Evolutionary conservation across 2,329 filamentous ascomycete species (phyloP), one percentile per base, ranked within the genome.

Genomic region (Cephalotrichum gorgonifer): DNA sequence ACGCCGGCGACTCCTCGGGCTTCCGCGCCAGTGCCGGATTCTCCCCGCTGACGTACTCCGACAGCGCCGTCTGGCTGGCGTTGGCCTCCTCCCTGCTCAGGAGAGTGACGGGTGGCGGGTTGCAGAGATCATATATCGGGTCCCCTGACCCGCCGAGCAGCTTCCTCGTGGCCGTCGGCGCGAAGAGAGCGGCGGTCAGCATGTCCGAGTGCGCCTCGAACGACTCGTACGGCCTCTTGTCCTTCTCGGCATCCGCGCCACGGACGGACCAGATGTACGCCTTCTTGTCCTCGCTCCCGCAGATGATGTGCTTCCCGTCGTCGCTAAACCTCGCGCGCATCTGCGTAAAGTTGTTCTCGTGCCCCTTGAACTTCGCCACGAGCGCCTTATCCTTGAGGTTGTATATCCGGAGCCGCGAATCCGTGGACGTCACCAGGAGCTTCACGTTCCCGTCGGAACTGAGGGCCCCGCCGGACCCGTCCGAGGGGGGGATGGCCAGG

Each of bases 121-220:
- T 97, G 72, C 93, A 97, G 1, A 97, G 74, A 57, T 96, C 90
- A 63, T 89, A 98, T n/a, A 98, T 79, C 2, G 93, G 90, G 61
- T 98, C 90, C 49, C 88, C 86, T 0, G 89, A 94, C 14, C 79
- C 76, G 46, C 85, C 83, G 1, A 98, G 75, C 2, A 93, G 72
- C 58, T 86, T 83, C 50, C 87, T 79, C 11, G 88, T 89, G 57
- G 79, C 81, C 0, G 79, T 78, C 0, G 93, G 91, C 1, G 91
- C 91, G 60, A 96, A 84, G 4, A 93, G 69, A 2, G 91, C 88
- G n/a, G 83, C 85, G 0, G 91, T 97, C 3, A 95, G 90, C 51
- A 94, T 87, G 22, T 87, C 83, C 1, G 85, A 81, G 61, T 96
- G 89, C 0, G 91, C 90, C 58, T 95, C 89, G 55, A 98, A 95